A percentile compares a stretch with the other conserved stretches of the same genome.
These are phyloP conservation scores for Rachicladosporium sp. DNA, from an alignment of 2,329 filamentous ascomycete species.

Conservation along the genomic window DNA sequence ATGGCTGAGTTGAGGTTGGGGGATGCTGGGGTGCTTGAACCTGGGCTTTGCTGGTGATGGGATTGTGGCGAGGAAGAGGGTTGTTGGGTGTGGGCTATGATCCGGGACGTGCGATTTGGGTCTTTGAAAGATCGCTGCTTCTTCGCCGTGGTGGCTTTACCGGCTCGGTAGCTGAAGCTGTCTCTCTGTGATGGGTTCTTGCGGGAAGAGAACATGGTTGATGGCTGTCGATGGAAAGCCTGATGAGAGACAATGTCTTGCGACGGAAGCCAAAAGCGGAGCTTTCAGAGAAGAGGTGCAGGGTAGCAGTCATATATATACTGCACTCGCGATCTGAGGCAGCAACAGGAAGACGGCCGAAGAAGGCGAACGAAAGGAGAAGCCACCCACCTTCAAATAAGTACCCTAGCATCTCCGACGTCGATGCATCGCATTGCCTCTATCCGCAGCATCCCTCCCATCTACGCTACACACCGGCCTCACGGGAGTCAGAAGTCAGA, in stretches of 20 bases:
- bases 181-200: conserved; percentile 21
- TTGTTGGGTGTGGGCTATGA: conserved; percentile 12
- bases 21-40: conserved; percentile 19
- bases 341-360: conserved; percentile 1
- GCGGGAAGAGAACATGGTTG: conserved; percentile 18
- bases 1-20: conserved; percentile 54
- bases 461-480: too few relatives aligned
- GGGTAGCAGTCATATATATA: conserved; percentile 9
- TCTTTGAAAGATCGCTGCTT: conserved; percentile 25
- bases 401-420: neutral
- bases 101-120: conserved; percentile 15
- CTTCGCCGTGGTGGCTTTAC: conserved; percentile 21
- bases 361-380: conserved; percentile 1
- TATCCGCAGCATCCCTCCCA: neutral
- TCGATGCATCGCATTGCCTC: conserved; percentile 2
- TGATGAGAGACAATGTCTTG: neutral
- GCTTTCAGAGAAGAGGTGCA: conserved; percentile 5
- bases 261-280: conserved; percentile 1
- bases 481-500: neutral
- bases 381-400: conserved; percentile 3
- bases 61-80: conserved; percentile 14
- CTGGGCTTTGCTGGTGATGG: conserved; percentile 3
- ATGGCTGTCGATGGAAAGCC: neutral
- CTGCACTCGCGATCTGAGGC: neutral
- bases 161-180: conserved; percentile 21